Conservation (phyloP, 2,329 filamentous ascomycete species). For the Alternaria sp. region DNA sequence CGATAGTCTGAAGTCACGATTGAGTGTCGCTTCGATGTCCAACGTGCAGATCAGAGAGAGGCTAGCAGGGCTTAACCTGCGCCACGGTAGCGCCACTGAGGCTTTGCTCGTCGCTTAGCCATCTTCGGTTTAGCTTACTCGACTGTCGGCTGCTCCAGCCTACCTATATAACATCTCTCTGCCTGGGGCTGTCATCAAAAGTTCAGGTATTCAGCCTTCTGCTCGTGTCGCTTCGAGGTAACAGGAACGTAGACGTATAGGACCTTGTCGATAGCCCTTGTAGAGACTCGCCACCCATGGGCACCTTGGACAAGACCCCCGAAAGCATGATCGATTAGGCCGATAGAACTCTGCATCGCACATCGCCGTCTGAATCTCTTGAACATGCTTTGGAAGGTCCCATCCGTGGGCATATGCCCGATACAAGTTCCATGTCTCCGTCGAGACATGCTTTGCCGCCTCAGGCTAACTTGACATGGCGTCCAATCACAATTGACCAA, state of each 20-base stretch:
- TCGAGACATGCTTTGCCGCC: not conserved
- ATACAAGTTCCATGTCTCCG: not conserved
- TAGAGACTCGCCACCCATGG: not conserved
- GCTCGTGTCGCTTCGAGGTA: not conserved
- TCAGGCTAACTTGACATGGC: not conserved
- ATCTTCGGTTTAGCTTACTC: not conserved
- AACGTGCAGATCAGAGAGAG: not conserved
- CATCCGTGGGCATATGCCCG: not conserved
- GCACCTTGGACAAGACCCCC: not conserved
- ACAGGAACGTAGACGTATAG: not conserved
- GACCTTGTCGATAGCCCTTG: not conserved
- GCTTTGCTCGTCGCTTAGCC: not conserved
- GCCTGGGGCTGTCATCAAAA: not conserved
- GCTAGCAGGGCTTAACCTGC: constrained; percentile 4
- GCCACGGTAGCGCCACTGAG: not conserved
- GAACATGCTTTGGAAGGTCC: not conserved
- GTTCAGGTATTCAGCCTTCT: not conserved
- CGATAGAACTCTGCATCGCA: not conserved
- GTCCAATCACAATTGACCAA: not conserved
- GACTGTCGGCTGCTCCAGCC: not conserved
- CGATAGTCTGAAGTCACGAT: not conserved
- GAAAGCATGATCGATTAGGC: not conserved
- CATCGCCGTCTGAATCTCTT: not conserved
- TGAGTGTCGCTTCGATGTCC: not conserved
- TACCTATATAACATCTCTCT: not conserved